Conservation (phyloP, 306 rosid genomes). For the Astragalus membranaceus region DNA sequence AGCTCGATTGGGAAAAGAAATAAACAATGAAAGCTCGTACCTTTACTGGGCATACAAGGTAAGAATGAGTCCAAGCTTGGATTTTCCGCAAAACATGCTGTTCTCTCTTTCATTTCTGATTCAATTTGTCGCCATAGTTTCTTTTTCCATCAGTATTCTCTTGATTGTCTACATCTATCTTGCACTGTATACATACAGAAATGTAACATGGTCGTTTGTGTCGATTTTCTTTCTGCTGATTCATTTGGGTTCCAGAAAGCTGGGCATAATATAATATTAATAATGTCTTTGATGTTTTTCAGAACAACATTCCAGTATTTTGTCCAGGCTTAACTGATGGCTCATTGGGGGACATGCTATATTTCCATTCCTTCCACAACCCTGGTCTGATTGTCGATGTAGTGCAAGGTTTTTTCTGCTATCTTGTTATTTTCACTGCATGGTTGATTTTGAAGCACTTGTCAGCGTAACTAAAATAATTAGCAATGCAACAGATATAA, state of each 20-base stretch:
- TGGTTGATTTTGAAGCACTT: neutral
- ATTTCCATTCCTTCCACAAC: conserved; percentile 74
- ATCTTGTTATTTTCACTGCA: neutral
- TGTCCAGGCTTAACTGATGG: conserved; percentile 96
- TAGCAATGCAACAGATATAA: conserved; percentile 61
- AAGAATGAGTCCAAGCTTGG: no score
- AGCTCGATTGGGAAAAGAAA: no score
- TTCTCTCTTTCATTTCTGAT: no score
- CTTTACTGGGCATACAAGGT: no score
- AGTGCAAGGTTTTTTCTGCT: conserved; percentile 56
- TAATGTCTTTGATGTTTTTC: no score
- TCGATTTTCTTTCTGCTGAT: neutral
- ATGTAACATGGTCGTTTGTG: no score
- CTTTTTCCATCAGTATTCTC: no score
- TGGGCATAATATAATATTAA: neutral
- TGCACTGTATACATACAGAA: no score
- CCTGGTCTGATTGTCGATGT: conserved; percentile 81
- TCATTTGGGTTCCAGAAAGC: neutral
- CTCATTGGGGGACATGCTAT: conserved; percentile 92
- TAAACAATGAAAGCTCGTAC: no score
- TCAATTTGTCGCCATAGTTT: neutral
- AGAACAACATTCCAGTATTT: no score
- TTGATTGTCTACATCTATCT: no score
- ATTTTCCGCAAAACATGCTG: no score
- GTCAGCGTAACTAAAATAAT: neutral